Base-by-base conservation (phyloP, 345 rosid species). In the Firmiana major region DNA sequence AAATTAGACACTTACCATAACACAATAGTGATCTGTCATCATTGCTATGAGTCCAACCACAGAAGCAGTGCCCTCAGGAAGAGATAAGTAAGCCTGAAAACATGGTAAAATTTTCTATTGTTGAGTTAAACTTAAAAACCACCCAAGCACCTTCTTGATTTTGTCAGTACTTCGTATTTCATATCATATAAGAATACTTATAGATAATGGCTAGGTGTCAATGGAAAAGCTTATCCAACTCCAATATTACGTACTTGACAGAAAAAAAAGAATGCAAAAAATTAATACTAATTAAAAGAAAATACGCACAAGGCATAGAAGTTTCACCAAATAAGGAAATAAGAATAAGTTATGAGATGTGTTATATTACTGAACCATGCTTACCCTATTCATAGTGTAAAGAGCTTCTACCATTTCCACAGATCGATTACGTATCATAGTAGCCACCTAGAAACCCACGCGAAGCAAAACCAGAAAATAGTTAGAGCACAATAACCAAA, bases 1-100 rank as follows among this genome's bases (percentile, higher is more conserved):
- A 76, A 73, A 63, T 57, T 19, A 16, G 40, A 77, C 71, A 40
- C 87, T 82, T 80, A 92, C 97, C 92, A 89, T 75, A 79, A 86
- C 84, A 79, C 86, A 81, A 79, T 92, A 92, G 82, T 92, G 93
- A 85, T 90, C 97, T 3, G 94, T 92, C 97, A 90, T 92, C 97
- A 92, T 90, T 12, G 97, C 97, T 80, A 79, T 88, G 43, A 92
- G 87, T 75, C 97, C 97, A 83, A 91, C 90, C 75, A 87, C 90
- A 57, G 97, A 92, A 78, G 94, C 93, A 82, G 90, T 89, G 77
- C 97, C 97, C 78, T 88, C 92, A 38, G 94, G 94, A 84, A 92
- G 97, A 85, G 94, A 90, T 84, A 92, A 86, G 84, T 92, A 92
- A 53, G 97, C 97, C 97, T 92, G 88, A 84, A 82, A 79, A 81